phyloP scores from a whole-genome alignment of 225 moss, liverwort and hornwort species.

The Physcomitrium patens region DNA sequence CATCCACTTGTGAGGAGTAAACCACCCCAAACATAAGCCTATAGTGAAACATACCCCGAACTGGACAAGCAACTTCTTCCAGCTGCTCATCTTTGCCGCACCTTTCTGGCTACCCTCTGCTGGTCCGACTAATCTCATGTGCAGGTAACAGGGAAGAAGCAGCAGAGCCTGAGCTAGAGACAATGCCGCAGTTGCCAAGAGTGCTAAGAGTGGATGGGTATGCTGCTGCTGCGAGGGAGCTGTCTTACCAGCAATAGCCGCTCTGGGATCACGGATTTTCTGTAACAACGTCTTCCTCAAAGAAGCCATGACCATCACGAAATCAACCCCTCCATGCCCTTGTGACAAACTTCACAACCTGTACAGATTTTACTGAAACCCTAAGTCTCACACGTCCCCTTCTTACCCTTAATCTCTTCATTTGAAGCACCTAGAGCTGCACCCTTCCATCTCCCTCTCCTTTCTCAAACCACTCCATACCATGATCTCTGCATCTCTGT shows the following conservation, averaged over 20 bases:
- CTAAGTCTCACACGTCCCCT: constrained; percentile 28
- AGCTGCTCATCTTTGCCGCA: constrained; percentile 42
- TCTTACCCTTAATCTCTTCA: neutral
- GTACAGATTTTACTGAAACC: constrained; percentile 21
- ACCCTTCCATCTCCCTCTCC: neutral
- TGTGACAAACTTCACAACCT: neutral
- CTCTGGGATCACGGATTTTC: constrained; percentile 28
- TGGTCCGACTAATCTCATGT: neutral
- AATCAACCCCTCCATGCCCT: constrained; percentile 22
- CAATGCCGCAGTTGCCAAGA: neutral
- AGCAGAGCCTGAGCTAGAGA: constrained; percentile 3
- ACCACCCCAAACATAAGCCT: constrained; percentile 47
- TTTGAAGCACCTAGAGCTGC: neutral
- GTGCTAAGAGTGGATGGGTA: constrained; percentile 3
- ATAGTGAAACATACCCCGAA: constrained; percentile 50
- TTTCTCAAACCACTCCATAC: neutral
- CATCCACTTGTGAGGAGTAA: constrained; percentile 45
- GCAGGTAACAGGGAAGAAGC: constrained; percentile 12
- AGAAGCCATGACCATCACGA: constrained; percentile 49
- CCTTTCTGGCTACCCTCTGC: constrained; percentile 39
- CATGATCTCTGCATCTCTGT: constrained; percentile 22
- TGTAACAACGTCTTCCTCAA: constrained; percentile 37
- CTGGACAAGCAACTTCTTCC: constrained; percentile 49
- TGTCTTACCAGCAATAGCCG: constrained; percentile 20
- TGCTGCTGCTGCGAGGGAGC: neutral